Base-by-base conservation (phyloP, 768 basidiomycete species). In the Lactarius tabidus region DNA sequence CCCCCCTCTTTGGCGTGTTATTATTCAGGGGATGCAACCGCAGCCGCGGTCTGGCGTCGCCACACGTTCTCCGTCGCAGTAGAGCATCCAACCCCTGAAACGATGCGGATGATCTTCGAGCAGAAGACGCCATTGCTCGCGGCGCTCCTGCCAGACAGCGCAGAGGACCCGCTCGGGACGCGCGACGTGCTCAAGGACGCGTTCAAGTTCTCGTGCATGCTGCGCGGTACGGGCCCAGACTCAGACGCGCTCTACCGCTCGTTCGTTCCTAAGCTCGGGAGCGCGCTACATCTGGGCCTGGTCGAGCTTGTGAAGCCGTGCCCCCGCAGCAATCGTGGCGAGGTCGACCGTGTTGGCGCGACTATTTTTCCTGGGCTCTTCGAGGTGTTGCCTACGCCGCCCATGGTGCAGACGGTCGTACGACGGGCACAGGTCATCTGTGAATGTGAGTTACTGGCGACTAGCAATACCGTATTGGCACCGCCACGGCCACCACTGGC, bases 21-120 rank as follows among this genome's bases (percentile, higher is more conserved):
- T 45, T 45, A n/a, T 14, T 39, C 31, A 93, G 91, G 90, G 58
- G 90, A 94, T 71, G 87, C 91, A 10, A 86, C 90, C 5, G 90
- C 95, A 18, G 93, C 93, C 0, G 83, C 85, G 52, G 92, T 95
- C 28, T 95, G 93, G 93, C 85, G 93, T 31, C 84, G 91, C 12
- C 92, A 94, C 73, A 94, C 92, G 3, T 93, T 93, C 76, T 87
- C 89, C 17, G 92, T 92, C 0, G 90, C 92, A 4, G 89, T 94
- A 60, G 90, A 93, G 35, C 73, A 82, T 0, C 88, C 87, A 74
- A 85, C 89, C 0, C 83, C 86, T 7, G 86, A 88, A 56, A 88
- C 90, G 82, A 80, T 84, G 1, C 70, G 80, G 35, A 80, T 76
- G 73, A 87, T 93, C 71, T 80, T 94, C 51, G 74, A 77, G n/a